A percentile compares a stretch with the other conserved stretches of the same genome.
phyloP scores from a whole-genome alignment of 495 filamentous ascomycete species.

The Penicillium turbatum region DNA sequence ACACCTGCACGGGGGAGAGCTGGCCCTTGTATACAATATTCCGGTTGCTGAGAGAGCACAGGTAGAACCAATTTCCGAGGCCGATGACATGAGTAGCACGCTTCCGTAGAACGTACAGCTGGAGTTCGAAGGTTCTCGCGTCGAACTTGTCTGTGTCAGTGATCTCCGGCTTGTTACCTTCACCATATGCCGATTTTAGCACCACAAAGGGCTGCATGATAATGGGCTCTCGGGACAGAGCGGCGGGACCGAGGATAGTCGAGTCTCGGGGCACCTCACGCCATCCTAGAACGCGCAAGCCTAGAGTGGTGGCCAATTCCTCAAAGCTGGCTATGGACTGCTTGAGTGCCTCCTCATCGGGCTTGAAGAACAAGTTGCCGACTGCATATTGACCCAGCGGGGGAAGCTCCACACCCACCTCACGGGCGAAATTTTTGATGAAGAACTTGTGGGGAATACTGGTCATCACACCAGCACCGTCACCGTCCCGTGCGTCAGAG shows the following conservation, averaged over 20 bases:
- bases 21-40: constrained; percentile 99
- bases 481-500: constrained; percentile 94
- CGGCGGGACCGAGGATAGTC: constrained; percentile 86
- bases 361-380: constrained; percentile 98
- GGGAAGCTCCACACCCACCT: constrained; percentile 81
- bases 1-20: constrained; percentile 93
- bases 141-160: constrained; percentile 79
- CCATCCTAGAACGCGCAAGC: constrained; percentile 92
- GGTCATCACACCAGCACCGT: constrained; percentile 98
- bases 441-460: constrained; percentile 99
- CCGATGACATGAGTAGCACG: constrained; percentile 91
- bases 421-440: constrained; percentile 92
- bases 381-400: constrained; percentile 92
- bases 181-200: constrained; percentile 76
- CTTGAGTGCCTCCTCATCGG: constrained; percentile 78
- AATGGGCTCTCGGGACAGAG: constrained; percentile 86
- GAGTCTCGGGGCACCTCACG: constrained; percentile 93
- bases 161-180: constrained; percentile 74
- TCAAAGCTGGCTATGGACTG: constrained; percentile 87
- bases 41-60: constrained; percentile 95
- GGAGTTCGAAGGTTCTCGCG: constrained; percentile 80
- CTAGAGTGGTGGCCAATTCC: constrained; percentile 82
- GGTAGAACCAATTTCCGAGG: constrained; percentile 97
- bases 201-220: constrained; percentile 97
- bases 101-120: constrained; percentile 94